These are phyloP conservation scores for Myochromella boudieri DNA, from an alignment of 768 basidiomycete species.

Conservation along the genomic window DNA sequence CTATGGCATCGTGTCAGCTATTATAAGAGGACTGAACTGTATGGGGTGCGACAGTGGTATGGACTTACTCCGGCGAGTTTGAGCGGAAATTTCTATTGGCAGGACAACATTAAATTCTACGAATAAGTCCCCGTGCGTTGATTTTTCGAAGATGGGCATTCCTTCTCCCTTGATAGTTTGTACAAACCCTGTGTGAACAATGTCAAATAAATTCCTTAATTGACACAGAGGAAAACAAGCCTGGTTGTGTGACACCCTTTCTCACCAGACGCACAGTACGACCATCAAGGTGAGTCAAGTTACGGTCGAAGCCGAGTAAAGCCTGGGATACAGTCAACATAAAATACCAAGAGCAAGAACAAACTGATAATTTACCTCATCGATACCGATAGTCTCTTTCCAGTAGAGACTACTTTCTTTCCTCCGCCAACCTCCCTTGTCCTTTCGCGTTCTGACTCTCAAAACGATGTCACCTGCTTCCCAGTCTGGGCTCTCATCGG, in stretches of 20 bases:
- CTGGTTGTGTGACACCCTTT: slow-evolving; percentile 88
- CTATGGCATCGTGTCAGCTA: slow-evolving; percentile 18
- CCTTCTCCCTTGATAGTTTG: slow-evolving; percentile 87
- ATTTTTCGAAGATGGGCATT: slow-evolving; percentile 71
- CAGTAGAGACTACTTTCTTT: slow-evolving; percentile 93
- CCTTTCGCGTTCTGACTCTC: slow-evolving; percentile 74
- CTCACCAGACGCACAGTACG: slow-evolving; percentile 70
- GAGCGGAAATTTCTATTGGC: slow-evolving; percentile 67
- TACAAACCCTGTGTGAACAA: slow-evolving; percentile 63
- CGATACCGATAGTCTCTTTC: slow-evolving; percentile 86
- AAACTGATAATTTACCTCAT: slow-evolving; percentile 63
- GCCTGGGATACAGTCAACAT: slow-evolving; percentile 52
- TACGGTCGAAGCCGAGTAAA: slow-evolving; percentile 92
- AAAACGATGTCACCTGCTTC: slow-evolving; percentile 93
- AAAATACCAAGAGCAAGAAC: neutral
- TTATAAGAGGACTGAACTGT: neutral
- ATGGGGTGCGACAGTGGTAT: neutral
- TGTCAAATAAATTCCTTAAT: neutral
- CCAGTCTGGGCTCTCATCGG: slow-evolving; percentile 95
- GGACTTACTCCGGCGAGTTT: slow-evolving; percentile 74
- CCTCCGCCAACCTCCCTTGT: slow-evolving; percentile 80
- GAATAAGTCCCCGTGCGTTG: slow-evolving; percentile 78
- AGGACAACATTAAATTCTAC: slow-evolving; percentile 94
- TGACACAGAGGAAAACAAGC: slow-evolving; percentile 34
- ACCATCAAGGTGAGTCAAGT: slow-evolving; percentile 91